phyloP scores from a whole-genome alignment of 306 rosid genomes.

The Lupinus albus region DNA sequence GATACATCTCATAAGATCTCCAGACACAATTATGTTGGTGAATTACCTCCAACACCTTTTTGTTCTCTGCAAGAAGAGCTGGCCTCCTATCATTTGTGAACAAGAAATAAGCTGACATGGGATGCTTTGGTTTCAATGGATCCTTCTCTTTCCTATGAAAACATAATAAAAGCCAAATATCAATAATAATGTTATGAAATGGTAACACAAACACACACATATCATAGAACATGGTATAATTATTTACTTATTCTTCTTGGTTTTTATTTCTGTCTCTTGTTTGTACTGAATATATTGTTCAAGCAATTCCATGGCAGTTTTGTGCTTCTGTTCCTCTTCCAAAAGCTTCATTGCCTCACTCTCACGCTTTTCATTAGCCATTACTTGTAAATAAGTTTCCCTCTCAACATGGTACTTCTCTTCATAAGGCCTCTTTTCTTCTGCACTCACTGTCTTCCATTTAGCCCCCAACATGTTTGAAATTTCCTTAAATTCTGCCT shows the following conservation, averaged over 20 bases:
- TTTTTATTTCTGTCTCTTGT: slow-evolving; percentile 65
- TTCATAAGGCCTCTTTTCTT: slow-evolving; percentile 89
- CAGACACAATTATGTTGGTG: too few species aligned
- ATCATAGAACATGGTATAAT: background rate
- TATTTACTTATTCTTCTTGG: slow-evolving; percentile 65
- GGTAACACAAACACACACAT: background rate
- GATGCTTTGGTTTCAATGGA: slow-evolving; percentile 92
- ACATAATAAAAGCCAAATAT: slow-evolving; percentile 5
- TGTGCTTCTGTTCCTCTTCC: slow-evolving; percentile 87
- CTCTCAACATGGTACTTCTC: slow-evolving; percentile 73
- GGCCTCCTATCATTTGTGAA: slow-evolving; percentile 76
- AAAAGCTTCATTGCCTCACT: slow-evolving; percentile 84
- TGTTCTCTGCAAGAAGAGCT: slow-evolving; percentile 62
- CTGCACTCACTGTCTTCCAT: slow-evolving; percentile 72
- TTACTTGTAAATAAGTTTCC: slow-evolving; percentile 67
- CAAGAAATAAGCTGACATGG: slow-evolving; percentile 78
- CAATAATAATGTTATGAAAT: background rate
- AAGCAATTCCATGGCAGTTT: slow-evolving; percentile 88
- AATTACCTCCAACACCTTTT: slow-evolving; percentile 62
- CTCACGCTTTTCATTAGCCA: slow-evolving; percentile 77
- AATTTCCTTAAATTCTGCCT: slow-evolving; percentile 83
- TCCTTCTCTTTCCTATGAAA: slow-evolving; percentile 79
- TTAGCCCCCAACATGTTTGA: slow-evolving; percentile 76
- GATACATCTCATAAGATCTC: too few species aligned
- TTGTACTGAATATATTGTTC: slow-evolving; percentile 84